Percentiles rank a stretch among this genome's conserved stretches.
Conservation (phyloP, 1,284 basidiomycete genomes). For the Boletus holoroseus region DNA sequence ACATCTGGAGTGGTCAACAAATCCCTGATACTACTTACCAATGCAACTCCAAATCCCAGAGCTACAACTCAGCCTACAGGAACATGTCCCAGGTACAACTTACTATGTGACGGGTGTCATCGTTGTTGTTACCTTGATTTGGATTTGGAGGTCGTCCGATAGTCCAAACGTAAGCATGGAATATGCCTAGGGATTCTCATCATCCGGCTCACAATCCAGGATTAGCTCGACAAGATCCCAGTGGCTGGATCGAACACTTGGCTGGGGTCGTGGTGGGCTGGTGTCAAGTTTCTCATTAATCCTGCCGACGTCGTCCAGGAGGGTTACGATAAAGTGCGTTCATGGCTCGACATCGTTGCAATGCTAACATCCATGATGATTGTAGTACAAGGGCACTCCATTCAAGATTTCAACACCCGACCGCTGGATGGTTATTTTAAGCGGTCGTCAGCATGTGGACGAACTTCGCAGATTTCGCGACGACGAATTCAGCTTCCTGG, state of each 20-base stretch:
- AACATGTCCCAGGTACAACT: not conserved
- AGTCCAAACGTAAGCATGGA: constrained; percentile 4
- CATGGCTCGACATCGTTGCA: not conserved
- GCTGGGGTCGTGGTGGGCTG: constrained; percentile 21
- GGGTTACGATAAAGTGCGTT: constrained; percentile 22
- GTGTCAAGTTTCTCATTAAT: constrained; percentile 8
- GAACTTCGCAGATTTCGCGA: constrained; percentile 40
- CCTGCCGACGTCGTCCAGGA: constrained; percentile 17
- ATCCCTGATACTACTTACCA: not conserved
- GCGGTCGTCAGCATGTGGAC: constrained; percentile 35
- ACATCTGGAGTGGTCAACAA: not conserved
- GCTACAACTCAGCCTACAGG: too few relatives aligned
- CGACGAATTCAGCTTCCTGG: constrained; percentile 21
- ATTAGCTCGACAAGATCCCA: constrained; percentile 20
- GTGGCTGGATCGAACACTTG: constrained; percentile 20
- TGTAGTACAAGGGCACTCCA: constrained; percentile 34
- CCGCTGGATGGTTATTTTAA: constrained; percentile 41
- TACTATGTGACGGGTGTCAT: not conserved
- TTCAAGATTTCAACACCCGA: constrained; percentile 41
- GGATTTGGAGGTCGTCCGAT: not conserved
- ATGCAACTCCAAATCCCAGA: constrained; percentile 2
- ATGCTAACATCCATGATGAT: not conserved
- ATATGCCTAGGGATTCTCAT: not conserved
- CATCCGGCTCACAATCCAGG: not conserved
- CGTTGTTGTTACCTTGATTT: not conserved